These are phyloP conservation scores for Umbellularia californica DNA, from an alignment of 164 flowering plant genomes.

Conservation along the genomic window DNA sequence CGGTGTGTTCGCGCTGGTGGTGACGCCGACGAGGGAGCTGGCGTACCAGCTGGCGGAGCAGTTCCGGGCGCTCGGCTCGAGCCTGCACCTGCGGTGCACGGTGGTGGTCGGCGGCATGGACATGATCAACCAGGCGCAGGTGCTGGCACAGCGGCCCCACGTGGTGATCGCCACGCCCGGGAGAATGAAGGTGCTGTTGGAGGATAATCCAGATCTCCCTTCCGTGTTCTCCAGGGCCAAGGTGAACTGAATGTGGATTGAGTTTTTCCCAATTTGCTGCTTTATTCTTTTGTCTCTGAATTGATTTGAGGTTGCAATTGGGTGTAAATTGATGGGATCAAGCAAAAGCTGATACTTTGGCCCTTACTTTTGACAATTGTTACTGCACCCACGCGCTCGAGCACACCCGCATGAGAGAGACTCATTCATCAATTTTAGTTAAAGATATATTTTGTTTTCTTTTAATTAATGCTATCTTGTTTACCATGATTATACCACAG, in stretches of 20 bases:
- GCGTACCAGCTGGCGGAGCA: constrained; percentile 93
- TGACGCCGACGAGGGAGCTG: constrained; percentile 91
- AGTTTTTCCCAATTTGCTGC: neutral
- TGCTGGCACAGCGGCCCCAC: constrained; percentile 65
- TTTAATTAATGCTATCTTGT: too few species aligned
- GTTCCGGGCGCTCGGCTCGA: constrained; percentile 75
- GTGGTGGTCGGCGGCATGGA: constrained; percentile 97
- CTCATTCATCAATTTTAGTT: too few species aligned
- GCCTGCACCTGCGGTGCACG: constrained; percentile 52
- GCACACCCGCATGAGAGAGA: too few species aligned
- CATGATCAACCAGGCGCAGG: constrained; percentile 54
- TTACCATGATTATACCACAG: too few species aligned
- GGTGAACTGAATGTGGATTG: constrained; percentile 30
- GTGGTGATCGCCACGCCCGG: constrained; percentile 91
- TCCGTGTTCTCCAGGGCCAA: constrained; percentile 67
- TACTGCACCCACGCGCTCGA: too few species aligned
- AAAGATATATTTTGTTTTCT: too few species aligned
- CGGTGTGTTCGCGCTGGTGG: constrained; percentile 77
- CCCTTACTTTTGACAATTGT: too few species aligned
- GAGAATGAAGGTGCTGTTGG: constrained; percentile 66
- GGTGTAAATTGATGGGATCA: too few species aligned
- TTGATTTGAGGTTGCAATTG: too few species aligned
- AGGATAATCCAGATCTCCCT: constrained; percentile 64
- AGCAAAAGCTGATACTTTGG: too few species aligned
- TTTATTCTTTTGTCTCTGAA: too few species aligned